phyloP scores from a whole-genome alignment of 2,329 filamentous ascomycete genomes.

The Aspergillus spinulosporus region DNA sequence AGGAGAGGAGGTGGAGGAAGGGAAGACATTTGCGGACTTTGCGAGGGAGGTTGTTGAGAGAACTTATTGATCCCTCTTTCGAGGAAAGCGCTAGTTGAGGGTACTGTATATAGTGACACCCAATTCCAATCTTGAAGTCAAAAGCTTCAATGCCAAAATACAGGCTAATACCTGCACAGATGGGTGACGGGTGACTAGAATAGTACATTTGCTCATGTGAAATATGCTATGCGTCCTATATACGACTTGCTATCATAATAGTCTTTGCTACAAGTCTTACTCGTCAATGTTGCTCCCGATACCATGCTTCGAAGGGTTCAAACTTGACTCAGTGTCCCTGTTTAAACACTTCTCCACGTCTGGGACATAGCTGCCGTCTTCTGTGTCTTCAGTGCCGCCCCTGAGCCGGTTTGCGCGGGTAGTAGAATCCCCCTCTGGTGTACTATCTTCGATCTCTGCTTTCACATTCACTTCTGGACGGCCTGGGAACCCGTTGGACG shows the following conservation, averaged over 20 bases:
- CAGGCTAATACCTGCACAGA: not conserved
- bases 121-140: not conserved
- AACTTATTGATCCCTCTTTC: conserved; percentile 48
- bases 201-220: not conserved
- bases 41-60: conserved; percentile 78
- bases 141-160: not conserved
- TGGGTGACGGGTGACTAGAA: too few species aligned
- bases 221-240: not conserved
- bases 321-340: not conserved
- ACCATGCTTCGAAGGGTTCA: not conserved
- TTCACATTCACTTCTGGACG: conserved; percentile 15
- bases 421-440: conserved; percentile 21
- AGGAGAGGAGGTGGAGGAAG: conserved; percentile 67
- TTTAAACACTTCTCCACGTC: not conserved
- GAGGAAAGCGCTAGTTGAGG: not conserved
- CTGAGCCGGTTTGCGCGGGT: conserved; percentile 22
- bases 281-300: not conserved
- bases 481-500: conserved; percentile 5
- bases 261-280: too few species aligned
- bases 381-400: conserved; percentile 31
- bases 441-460: conserved; percentile 15
- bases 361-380: conserved; percentile 30
- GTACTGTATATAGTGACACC: not conserved
- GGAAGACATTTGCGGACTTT: conserved; percentile 72
- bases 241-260: not conserved